Conservation (phyloP, 2,329 filamentous ascomycete genomes). For the Verticillium zaregamsianum region DNA sequence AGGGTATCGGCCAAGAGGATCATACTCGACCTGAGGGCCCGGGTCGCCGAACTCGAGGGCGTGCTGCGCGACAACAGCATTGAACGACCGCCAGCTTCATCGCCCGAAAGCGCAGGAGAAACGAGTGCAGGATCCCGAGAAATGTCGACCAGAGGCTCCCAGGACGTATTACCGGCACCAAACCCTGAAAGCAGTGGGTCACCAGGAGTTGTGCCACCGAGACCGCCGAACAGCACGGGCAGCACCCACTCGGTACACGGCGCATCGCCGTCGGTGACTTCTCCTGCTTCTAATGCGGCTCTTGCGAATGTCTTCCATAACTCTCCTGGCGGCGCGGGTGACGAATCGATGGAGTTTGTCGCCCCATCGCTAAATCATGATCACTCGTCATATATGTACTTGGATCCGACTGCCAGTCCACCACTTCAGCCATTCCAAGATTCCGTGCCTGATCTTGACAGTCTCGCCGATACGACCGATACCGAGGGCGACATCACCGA, state of each 20-base stretch:
- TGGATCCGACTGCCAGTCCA: not conserved
- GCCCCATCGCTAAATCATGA: not conserved
- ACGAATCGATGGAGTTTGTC: not conserved
- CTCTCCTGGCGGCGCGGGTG: not conserved
- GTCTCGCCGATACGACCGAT: not conserved
- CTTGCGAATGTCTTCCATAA: not conserved
- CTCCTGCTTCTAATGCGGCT: not conserved
- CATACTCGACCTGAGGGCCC: not conserved
- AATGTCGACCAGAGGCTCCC: not conserved
- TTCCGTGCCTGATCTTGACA: not conserved
- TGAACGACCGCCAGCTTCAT: not conserved
- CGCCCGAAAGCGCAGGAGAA: not conserved
- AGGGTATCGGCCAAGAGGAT: not conserved
- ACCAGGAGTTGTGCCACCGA: not conserved
- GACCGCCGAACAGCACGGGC: not conserved
- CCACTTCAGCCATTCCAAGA: not conserved
- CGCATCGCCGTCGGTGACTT: not conserved
- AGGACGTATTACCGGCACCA: not conserved
- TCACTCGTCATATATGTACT: not conserved
- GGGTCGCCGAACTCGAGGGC: not conserved
- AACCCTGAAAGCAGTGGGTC: not conserved
- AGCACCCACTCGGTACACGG: not conserved
- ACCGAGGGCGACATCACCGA: slow-evolving; percentile 8
- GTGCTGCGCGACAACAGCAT: not conserved
- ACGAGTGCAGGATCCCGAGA: not conserved